Evolutionary conservation across 2,329 filamentous ascomycete genomes (phyloP).

Genomic region (Scedosporium apiospermum): DNA sequence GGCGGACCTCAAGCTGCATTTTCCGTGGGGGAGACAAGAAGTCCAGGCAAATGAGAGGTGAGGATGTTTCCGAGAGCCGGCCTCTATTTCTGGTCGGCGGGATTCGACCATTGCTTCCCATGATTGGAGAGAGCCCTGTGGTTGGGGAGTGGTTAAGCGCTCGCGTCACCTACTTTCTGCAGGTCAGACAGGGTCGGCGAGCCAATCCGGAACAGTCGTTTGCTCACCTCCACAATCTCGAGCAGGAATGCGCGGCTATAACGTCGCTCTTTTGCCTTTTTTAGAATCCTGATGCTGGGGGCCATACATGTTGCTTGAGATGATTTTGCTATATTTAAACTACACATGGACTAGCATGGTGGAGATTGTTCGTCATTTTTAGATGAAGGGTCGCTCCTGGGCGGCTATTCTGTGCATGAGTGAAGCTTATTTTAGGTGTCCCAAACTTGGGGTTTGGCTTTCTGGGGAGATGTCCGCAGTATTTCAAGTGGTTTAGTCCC

Average conservation of each 20-base stretch:
- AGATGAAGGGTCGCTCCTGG: not conserved
- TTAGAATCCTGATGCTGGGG: not conserved
- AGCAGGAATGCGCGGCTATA: not conserved
- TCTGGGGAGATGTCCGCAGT: not conserved
- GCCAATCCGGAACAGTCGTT: not conserved
- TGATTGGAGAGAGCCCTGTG: constrained; percentile 4
- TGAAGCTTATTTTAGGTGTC: not conserved
- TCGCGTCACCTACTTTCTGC: not conserved
- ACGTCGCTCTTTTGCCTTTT: not conserved
- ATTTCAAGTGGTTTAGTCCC: not conserved
- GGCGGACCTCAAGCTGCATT: not conserved
- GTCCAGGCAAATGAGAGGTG: not conserved
- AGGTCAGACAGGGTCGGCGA: not conserved
- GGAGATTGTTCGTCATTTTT: not conserved
- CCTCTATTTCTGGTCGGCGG: constrained; percentile 3
- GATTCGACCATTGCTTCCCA: not conserved
- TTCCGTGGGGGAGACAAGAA: not conserved
- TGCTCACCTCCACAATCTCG: not conserved
- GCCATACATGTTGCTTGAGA: not conserved
- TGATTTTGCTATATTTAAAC: not conserved
- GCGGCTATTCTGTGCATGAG: not conserved
- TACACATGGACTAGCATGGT: not conserved
- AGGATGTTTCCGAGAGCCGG: not conserved
- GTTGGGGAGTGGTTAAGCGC: constrained; percentile 2
- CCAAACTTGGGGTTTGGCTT: not conserved